Evolutionary conservation across 1,284 basidiomycete genomes (phyloP).

Genomic region (Malassezia equina): DNA sequence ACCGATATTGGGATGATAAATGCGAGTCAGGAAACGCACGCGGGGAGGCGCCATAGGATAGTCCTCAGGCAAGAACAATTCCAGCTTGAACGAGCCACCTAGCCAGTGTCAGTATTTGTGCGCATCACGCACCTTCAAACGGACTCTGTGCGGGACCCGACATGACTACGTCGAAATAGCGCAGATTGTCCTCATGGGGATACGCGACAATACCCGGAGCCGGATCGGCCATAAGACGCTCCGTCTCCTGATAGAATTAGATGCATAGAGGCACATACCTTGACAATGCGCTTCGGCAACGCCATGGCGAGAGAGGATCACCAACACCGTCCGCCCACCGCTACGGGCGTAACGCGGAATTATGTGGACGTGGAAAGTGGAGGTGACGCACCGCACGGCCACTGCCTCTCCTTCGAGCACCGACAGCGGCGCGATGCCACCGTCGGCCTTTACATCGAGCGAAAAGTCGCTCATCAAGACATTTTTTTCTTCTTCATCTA

Average conservation of each 20-base stretch:
- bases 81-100: conserved; percentile 76
- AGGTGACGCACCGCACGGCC: not conserved
- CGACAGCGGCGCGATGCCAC: conserved; percentile 20
- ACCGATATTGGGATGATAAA: conserved; percentile 99
- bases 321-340: not conserved
- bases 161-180: conserved; percentile 97
- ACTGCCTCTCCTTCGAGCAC: not conserved
- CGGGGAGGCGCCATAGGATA: conserved; percentile 99
- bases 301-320: conserved; percentile 21
- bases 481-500: conserved; percentile 33
- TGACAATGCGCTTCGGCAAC: conserved; percentile 47
- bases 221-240: conserved; percentile 85
- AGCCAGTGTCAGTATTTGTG: not conserved
- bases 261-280: conserved; percentile 20
- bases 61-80: conserved; percentile 94
- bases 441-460: conserved; percentile 36
- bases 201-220: conserved; percentile 86
- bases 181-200: conserved; percentile 92
- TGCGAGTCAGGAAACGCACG: conserved; percentile 95
- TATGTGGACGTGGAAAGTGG: not conserved
- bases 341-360: not conserved
- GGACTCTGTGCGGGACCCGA: conserved; percentile 86
- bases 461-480: conserved; percentile 46
- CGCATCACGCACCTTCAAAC: conserved; percentile 56
- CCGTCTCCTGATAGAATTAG: conserved; percentile 66